These are phyloP conservation scores for Lepidium aucheri DNA, from an alignment of 345 rosid species.

Conservation along the genomic window DNA sequence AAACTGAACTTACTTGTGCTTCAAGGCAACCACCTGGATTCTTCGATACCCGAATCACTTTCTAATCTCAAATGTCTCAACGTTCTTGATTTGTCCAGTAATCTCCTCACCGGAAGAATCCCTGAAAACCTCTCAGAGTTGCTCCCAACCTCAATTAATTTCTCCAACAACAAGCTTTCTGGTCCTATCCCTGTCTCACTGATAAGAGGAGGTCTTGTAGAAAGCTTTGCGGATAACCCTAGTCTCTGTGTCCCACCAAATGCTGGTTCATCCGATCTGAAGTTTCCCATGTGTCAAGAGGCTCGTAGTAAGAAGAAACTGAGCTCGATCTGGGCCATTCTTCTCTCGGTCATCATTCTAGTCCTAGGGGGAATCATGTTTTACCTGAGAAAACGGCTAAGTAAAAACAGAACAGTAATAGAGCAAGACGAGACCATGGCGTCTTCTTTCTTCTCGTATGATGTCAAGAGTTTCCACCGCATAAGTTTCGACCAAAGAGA, in stretches of 20 bases:
- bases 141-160: slow-evolving; percentile 69
- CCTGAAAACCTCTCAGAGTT: slow-evolving; percentile 56
- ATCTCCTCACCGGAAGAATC: slow-evolving; percentile 59
- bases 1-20: slow-evolving; percentile 64
- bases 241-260: slow-evolving; percentile 62
- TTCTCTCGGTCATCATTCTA: slow-evolving; percentile 43
- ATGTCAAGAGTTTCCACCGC: slow-evolving; percentile 79
- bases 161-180: slow-evolving; percentile 68
- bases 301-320: slow-evolving; percentile 38
- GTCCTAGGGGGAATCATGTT: slow-evolving; percentile 48
- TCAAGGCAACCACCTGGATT: slow-evolving; percentile 58
- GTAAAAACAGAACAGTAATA: slow-evolving; percentile 37
- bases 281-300: slow-evolving; percentile 53
- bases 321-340: slow-evolving; percentile 55
- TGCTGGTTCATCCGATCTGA: slow-evolving; percentile 36
- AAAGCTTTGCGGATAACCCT: slow-evolving; percentile 81
- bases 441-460: slow-evolving; percentile 61
- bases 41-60: slow-evolving; percentile 61
- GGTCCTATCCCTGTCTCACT: slow-evolving; percentile 79
- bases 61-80: slow-evolving; percentile 64
- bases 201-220: slow-evolving; percentile 57
- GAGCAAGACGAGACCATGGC: slow-evolving; percentile 53
- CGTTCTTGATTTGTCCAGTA: slow-evolving; percentile 81
- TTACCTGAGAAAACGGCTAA: slow-evolving; percentile 45
- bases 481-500: slow-evolving; percentile 63